Base-by-base conservation (phyloP, 768 basidiomycete genomes). In the Solioccasus polychromus region DNA sequence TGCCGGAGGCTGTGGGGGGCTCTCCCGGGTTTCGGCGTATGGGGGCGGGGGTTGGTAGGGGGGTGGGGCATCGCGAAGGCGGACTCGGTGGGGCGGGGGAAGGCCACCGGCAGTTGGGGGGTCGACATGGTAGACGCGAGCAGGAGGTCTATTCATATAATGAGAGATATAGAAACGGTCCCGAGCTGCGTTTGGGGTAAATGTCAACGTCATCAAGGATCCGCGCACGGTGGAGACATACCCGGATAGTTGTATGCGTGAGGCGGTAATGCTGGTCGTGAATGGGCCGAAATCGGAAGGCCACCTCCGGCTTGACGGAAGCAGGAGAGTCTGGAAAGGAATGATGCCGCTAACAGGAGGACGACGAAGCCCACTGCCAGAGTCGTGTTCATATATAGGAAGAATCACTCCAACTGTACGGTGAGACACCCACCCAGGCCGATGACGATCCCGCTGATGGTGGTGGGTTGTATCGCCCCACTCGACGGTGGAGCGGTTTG, bases 381-480 rank as follows among this genome's bases (percentile, higher is more conserved):
- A n/a, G 0, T 1, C 5, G 11, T 1, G 12, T 11, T 22, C 7
- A 5, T 20, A 24, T 17, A 10, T 17, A 4, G 32, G 4, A 26
- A 26, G 17, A 34, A 5, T 17, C n/a, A n/a, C n/a, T n/a, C n/a
- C n/a, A n/a, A n/a, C n/a, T n/a, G n/a, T n/a, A n/a, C n/a, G n/a
- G n/a, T n/a, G n/a, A n/a, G 32, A 34, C 4, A 44, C 55, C 14
- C 32, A 59, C 58, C 45, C 26, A 54, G 15, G 11, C 58, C 45
- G 5, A 57, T 14, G 23, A 54, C 42, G 23, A 53, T 51, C 1
- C 35, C 45, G 2, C 42, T 1, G 18, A 59, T 44, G 1, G 58
- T 59, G 17, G 24, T 12, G 17, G 19, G 22, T 28, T 57, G 49
- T 2, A 57, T 44, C 6, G 38, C 10, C 18, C 37, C 46, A 4